A percentile compares a stretch with the other conserved stretches of the same genome.
Evolutionary conservation across 2,329 filamentous ascomycete genomes (phyloP).

Genomic region (Knufia fluminis): DNA sequence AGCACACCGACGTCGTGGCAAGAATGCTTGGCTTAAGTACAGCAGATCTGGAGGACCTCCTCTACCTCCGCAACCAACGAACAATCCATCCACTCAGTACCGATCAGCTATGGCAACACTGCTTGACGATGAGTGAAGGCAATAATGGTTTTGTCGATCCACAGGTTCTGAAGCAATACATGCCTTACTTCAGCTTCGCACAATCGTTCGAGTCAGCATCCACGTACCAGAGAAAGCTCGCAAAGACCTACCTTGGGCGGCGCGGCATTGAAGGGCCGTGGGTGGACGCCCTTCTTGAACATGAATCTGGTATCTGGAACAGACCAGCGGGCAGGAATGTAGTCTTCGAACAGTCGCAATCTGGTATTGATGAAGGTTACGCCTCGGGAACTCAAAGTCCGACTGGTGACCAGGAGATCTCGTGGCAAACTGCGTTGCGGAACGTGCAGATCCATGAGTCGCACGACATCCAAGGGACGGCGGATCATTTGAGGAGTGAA

Average conservation of each 20-base stretch:
- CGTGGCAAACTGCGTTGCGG: neutral
- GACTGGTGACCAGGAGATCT: neutral
- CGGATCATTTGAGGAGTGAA: neutral
- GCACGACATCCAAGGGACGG: neutral
- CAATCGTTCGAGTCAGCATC: neutral
- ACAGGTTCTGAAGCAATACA: slow-evolving; percentile 11
- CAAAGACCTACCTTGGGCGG: neutral
- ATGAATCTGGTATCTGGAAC: neutral
- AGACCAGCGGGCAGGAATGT: neutral
- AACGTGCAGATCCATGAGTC: neutral
- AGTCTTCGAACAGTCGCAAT: too few species aligned
- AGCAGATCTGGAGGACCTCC: neutral
- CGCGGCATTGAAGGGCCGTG: neutral
- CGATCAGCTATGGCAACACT: slow-evolving; percentile 6
- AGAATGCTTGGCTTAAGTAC: neutral
- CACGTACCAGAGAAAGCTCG: neutral
- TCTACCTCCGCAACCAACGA: neutral
- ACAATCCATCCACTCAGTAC: slow-evolving; percentile 2
- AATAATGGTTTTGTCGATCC: slow-evolving; percentile 10
- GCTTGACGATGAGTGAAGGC: neutral
- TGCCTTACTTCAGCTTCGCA: slow-evolving; percentile 14
- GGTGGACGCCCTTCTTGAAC: slow-evolving; percentile 2
- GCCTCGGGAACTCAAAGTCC: neutral
- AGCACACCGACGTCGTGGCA: neutral
- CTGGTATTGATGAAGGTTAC: neutral